Conservation (phyloP, 495 filamentous ascomycete species). For the Talaromyces stipitatus region DNA sequence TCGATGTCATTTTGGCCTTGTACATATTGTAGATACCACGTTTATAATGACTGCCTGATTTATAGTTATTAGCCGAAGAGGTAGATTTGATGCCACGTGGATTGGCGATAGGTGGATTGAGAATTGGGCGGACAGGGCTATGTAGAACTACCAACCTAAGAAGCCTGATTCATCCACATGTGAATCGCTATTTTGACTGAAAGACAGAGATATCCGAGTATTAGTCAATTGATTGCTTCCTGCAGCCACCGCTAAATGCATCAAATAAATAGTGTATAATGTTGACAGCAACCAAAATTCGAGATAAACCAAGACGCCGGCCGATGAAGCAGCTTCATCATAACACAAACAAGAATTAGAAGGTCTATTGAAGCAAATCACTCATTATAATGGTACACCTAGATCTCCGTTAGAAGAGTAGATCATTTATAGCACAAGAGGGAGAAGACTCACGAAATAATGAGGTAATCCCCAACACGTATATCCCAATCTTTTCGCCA, state of each 20-base stretch:
- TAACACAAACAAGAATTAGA: background rate
- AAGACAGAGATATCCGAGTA: background rate
- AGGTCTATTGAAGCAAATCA: constrained; percentile 28
- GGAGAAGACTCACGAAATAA: constrained; percentile 68
- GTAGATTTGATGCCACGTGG: too few species aligned
- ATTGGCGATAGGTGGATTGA: too few species aligned
- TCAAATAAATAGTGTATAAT: background rate
- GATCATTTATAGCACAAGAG: background rate
- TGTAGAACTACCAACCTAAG: too few species aligned
- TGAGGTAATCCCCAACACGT: constrained; percentile 79
- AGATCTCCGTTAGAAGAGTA: constrained; percentile 12
- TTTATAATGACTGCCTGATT: background rate
- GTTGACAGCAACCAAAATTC: background rate
- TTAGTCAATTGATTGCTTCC: background rate
- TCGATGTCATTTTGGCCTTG: background rate
- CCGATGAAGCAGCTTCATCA: background rate
- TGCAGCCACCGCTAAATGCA: constrained; percentile 1
- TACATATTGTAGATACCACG: background rate
- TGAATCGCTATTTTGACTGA: too few species aligned
- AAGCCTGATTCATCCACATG: too few species aligned
- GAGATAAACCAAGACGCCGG: background rate
- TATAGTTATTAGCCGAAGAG: too few species aligned
- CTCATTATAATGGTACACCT: constrained; percentile 92
- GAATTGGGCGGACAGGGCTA: too few species aligned
- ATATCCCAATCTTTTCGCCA: constrained; percentile 86